Evolutionary conservation across 768 basidiomycete genomes (phyloP).

Genomic region (Mycena kentingensis): DNA sequence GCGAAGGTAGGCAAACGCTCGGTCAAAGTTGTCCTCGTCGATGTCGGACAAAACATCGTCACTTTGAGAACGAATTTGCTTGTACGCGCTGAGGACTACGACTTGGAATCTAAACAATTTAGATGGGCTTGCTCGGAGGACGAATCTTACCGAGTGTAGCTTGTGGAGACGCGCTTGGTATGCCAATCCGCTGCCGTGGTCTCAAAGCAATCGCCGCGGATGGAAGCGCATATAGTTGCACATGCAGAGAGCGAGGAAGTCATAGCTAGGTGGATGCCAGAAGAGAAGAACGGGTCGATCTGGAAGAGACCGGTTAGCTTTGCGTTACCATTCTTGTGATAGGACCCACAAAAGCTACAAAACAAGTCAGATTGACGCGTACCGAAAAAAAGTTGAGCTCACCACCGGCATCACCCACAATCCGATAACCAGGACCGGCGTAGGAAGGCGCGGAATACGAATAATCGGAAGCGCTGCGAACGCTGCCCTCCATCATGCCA

Average conservation of each 20-base stretch:
- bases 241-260: conserved; percentile 64
- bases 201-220: conserved; percentile 52
- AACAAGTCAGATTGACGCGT: neutral
- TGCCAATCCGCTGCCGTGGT: conserved; percentile 53
- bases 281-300: conserved; percentile 68
- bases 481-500: conserved; percentile 42
- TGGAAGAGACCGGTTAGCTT: conserved; percentile 3
- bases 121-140: neutral
- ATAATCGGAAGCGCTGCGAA: conserved; percentile 61
- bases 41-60: conserved; percentile 61
- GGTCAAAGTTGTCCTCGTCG: conserved; percentile 70
- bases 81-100: conserved; percentile 73
- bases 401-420: conserved; percentile 72
- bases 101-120: conserved; percentile 54
- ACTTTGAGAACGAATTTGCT: conserved; percentile 65
- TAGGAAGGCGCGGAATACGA: conserved; percentile 65
- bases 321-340: neutral
- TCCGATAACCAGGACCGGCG: conserved; percentile 55
- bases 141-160: conserved; percentile 53
- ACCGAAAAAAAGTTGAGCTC: conserved; percentile 13
- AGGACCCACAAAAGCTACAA: conserved; percentile 43
- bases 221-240: conserved; percentile 56
- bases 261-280: conserved; percentile 63
- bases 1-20: conserved; percentile 62
- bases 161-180: conserved; percentile 54